Evolutionary conservation across 164 flowering plant species (phyloP).

Genomic region (Pachysandra terminalis): DNA sequence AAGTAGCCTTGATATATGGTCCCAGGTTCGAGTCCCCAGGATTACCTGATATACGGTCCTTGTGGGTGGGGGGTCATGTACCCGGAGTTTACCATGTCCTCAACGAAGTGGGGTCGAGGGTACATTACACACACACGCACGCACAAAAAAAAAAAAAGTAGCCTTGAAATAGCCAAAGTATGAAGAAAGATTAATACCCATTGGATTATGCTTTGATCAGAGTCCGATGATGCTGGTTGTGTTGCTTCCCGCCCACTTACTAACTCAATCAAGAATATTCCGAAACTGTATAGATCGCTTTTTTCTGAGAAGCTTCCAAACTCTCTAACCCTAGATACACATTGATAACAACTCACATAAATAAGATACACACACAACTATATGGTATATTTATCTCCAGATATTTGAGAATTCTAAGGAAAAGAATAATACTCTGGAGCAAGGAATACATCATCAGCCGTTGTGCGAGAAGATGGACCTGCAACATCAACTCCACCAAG

Average conservation of each 20-base stretch:
- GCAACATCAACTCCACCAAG: constrained; percentile 61
- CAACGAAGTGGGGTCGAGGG: no score
- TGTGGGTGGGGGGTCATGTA: no score
- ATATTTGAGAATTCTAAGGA: neutral
- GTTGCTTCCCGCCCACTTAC: constrained; percentile 75
- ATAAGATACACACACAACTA: neutral
- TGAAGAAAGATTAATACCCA: constrained; percentile 47
- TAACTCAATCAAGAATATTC: constrained; percentile 84
- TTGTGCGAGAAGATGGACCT: constrained; percentile 62
- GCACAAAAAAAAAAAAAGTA: no score
- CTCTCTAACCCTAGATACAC: constrained; percentile 59
- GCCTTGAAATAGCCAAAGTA: neutral
- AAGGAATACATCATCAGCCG: constrained; percentile 66
- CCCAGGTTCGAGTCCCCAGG: neutral
- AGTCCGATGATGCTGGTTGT: constrained; percentile 31
- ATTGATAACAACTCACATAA: constrained; percentile 4
- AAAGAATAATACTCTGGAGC: constrained; percentile 70
- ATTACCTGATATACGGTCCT: no score
- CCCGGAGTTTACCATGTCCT: no score
- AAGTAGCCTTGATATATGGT: neutral
- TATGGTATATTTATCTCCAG: no score
- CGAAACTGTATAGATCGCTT: constrained; percentile 87
- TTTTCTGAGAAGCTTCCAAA: constrained; percentile 75
- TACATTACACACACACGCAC: no score
- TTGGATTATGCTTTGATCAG: constrained; percentile 51